Evolutionary conservation across 768 basidiomycete species (phyloP), one percentile per base, ranked within the genome.

Genomic region (Pleurotus pulmonarius): DNA sequence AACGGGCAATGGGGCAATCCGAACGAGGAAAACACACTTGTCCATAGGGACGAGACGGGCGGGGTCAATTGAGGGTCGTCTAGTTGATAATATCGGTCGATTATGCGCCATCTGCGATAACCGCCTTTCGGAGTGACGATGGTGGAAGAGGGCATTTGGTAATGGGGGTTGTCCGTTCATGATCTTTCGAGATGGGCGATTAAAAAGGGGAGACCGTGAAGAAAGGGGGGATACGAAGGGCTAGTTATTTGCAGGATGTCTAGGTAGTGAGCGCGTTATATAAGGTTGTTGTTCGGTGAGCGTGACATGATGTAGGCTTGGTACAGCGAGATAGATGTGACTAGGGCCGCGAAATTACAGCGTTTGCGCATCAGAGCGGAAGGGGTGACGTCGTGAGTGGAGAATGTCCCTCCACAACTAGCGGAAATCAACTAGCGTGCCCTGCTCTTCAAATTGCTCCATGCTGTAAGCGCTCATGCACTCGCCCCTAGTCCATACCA

Each of bases 11-110:
- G 41, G 7, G 41, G 20, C 5, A 22, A 44, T 44, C 41, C 43
- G 41, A 48, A 34, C 55, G 56, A 59, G 6, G 57, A 59, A 48
- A 56, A 64, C 70, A 60, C 65, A 89, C 89, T 83, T 90, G 78
- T 89, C 84, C 87, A 91, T 91, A 38, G 83, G 87, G 57, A 90
- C 63, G 58, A 91, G 82, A 70, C 79, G 80, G 63, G 81, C 80
- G 54, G 89, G 89, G 68, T 91, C 90, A 64, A 92, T 91, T 56
- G 89, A 91, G 1, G 79, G 75, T 46, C 86, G 77, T 59, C 89
- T 79, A 20, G 87, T 87, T 11, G 5, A 5, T 18, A 37, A 15
- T 8, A 37, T 5, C 13, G 49, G 40, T 59, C 60, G 49, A 65
- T 64, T 43, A 5, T 65, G 63, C 0, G 63, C 67, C 37, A 75